Evolutionary conservation across 2,329 filamentous ascomycete genomes (phyloP).

Genomic region (Aspergillus bombycis): DNA sequence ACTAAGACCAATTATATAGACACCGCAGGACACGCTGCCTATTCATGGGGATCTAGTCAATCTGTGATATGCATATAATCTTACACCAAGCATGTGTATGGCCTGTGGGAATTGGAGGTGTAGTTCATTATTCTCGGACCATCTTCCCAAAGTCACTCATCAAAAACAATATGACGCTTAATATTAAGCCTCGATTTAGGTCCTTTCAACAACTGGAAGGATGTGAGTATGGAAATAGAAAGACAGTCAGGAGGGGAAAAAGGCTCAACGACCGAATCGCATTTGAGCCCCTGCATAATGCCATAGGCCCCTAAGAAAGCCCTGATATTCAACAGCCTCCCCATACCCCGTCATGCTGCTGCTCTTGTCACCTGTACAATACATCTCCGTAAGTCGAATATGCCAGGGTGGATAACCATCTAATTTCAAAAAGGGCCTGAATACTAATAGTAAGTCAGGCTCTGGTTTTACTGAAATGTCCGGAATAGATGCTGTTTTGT

Average conservation of each 20-base stretch:
- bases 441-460: conserved; percentile 86
- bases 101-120: not conserved
- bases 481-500: not conserved
- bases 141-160: not conserved
- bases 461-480: conserved; percentile 71
- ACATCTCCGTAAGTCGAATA: conserved; percentile 91
- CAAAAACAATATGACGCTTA: not conserved
- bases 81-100: not conserved
- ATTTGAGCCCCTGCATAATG: conserved; percentile 88
- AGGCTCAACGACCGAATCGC: conserved; percentile 67
- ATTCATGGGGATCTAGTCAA: not conserved
- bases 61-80: not conserved
- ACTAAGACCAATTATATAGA: not conserved
- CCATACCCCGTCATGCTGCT: conserved; percentile 40
- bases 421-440: conserved; percentile 79
- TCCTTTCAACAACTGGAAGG: not conserved
- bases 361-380: conserved; percentile 57
- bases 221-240: not conserved
- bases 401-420: conserved; percentile 97
- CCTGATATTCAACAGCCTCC: conserved; percentile 79
- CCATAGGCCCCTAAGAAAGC: conserved; percentile 83
- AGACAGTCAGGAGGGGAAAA: not conserved
- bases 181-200: not conserved
- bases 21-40: not conserved
- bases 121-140: not conserved